Percentiles rank a stretch among this genome's conserved stretches.
These are phyloP conservation scores for Brassica rapa DNA, from an alignment of 345 rosid genomes.

Conservation along the genomic window DNA sequence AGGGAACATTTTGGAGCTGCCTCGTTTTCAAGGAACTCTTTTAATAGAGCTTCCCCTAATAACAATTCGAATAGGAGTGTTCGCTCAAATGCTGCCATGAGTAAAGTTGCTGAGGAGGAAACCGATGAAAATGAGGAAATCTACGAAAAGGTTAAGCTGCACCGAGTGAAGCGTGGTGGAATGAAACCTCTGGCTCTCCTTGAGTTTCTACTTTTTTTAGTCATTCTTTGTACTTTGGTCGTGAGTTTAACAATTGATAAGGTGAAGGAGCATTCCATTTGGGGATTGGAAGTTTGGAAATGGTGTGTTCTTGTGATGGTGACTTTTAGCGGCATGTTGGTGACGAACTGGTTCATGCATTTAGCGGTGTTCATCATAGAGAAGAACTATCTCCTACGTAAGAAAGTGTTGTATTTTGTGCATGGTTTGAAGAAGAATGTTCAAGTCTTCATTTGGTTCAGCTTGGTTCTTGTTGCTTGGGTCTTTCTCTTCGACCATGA, in stretches of 20 bases:
- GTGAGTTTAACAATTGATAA: conserved; percentile 57
- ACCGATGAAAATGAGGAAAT: conserved; percentile 63
- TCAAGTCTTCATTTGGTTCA: conserved; percentile 78
- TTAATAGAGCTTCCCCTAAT: conserved; percentile 53
- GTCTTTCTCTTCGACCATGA: conserved; percentile 54
- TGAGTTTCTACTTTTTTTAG: conserved; percentile 51
- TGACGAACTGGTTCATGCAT: conserved; percentile 81
- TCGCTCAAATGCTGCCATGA: conserved; percentile 44
- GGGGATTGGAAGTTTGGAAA: conserved; percentile 77
- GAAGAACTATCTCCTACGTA: conserved; percentile 64
- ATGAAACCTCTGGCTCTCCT: conserved; percentile 45
- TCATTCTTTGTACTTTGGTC: conserved; percentile 47
- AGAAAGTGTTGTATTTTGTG: conserved; percentile 86
- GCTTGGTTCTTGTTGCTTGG: conserved; percentile 69
- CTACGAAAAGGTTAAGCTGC: conserved; percentile 54
- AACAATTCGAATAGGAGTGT: conserved; percentile 41
- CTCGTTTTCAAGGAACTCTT: conserved; percentile 47
- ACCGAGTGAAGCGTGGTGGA: conserved; percentile 42
- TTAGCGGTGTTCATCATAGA: conserved; percentile 75
- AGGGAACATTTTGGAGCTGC: conserved; percentile 44
- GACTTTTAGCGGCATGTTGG: conserved; percentile 63
- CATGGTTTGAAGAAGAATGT: conserved; percentile 88
- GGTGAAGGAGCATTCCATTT: conserved; percentile 39
- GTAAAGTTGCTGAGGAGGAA: conserved; percentile 45
- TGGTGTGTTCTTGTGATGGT: conserved; percentile 85